Evolutionary conservation across 2,329 filamentous ascomycete genomes (phyloP).

Genomic region (Colletotrichum sp.): DNA sequence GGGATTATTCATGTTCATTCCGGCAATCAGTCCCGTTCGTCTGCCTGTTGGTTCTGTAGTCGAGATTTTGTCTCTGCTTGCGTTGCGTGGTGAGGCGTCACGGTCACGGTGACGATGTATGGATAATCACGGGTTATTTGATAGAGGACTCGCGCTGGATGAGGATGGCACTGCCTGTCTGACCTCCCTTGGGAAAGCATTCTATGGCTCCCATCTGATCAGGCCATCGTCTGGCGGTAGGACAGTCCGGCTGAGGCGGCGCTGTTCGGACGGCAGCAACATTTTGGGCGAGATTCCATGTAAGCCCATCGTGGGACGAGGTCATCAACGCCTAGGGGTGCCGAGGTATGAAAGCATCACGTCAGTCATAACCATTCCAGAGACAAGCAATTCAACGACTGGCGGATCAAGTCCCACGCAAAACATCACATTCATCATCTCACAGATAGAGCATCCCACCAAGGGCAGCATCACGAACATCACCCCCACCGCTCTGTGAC

Average conservation of each 20-base stretch:
- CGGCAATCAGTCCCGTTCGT: too few relatives aligned
- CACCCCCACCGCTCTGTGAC: background rate
- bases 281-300: background rate
- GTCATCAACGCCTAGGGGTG: rapidly evolving
- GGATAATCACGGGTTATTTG: background rate
- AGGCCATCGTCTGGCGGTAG: too few relatives aligned
- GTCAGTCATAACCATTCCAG: too few relatives aligned
- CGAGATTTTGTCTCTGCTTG: background rate
- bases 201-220: background rate
- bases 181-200: too few relatives aligned
- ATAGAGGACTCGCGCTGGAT: background rate
- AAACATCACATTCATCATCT: background rate
- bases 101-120: background rate
- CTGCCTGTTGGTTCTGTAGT: too few relatives aligned
- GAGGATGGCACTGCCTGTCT: background rate
- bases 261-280: too few relatives aligned
- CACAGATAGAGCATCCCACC: too few relatives aligned
- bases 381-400: too few relatives aligned
- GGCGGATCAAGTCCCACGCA: too few relatives aligned
- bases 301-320: rapidly evolving
- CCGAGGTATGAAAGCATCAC: rapidly evolving
- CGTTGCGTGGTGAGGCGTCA: background rate
- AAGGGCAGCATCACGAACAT: background rate
- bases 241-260: too few relatives aligned
- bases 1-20: too few relatives aligned